Evolutionary conservation across 345 rosid species (phyloP).

Genomic region (Excoecaria cochinchinensis): DNA sequence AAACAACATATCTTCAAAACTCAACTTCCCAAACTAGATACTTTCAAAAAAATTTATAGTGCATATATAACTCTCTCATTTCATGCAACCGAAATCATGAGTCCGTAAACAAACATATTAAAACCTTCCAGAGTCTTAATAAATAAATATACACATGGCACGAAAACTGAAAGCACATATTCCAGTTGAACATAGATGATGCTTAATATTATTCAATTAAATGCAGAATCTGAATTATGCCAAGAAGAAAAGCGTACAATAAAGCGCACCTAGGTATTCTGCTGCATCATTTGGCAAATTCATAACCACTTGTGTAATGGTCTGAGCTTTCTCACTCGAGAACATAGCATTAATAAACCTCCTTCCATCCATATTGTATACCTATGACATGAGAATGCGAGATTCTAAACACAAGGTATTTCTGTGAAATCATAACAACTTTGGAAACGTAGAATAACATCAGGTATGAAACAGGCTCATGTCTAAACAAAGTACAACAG

Average conservation of each 20-base stretch:
- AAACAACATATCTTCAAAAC: background rate
- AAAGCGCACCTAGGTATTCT: conserved; percentile 61
- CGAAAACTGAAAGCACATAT: background rate
- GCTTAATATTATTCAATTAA: background rate
- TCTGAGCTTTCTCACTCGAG: conserved; percentile 60
- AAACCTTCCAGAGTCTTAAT: background rate
- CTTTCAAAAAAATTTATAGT: background rate
- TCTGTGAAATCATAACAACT: background rate
- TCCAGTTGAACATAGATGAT: background rate
- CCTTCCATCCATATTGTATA: conserved; percentile 87
- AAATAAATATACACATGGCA: background rate
- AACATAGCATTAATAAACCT: conserved; percentile 79
- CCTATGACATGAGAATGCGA: conserved; percentile 35
- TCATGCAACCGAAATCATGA: background rate
- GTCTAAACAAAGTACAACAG: background rate
- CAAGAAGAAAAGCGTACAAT: background rate
- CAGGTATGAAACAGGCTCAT: background rate
- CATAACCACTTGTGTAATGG: conserved; percentile 79
- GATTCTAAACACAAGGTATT: conserved; percentile 14
- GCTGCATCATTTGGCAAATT: conserved; percentile 84
- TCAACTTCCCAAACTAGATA: background rate
- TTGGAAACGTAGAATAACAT: background rate
- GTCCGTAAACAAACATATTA: background rate
- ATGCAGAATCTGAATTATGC: background rate
- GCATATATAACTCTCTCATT: background rate